Evolutionary conservation across 73 alveolate genomes (phyloP), one percentile per base, ranked within the genome.

Genomic region (Paramecium caudatum): DNA sequence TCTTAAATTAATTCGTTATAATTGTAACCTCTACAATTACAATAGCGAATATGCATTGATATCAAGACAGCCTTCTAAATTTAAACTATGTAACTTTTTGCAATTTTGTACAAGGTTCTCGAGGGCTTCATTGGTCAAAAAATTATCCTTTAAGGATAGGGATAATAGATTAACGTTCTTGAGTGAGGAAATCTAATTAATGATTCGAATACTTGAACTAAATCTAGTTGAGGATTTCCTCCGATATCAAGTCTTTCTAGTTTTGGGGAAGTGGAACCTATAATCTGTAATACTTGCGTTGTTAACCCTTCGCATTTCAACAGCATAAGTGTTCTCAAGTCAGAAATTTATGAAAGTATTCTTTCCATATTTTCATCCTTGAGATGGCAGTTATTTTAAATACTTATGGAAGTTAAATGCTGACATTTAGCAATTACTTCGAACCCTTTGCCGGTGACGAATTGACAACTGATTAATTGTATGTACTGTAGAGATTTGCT

Each of bases 391-490:
- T 19, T 74, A 25, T 41, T 74, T 74, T 37, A 41, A 12, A 74
- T 74, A 45, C 43, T 74, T 3, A 74, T 37, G 23, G 21, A 23
- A 6, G 69, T 74, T 74, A 74, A 74, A 17, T 41, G 46, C 1
- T 16, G 0, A 43, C 88, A 74, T 19, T 23, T 41, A 16, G 33
- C 47, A 5, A 74, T 41, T 6, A 3, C 7, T 74, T 74, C 88
- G 43, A 74, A 74, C 3, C 88, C 88, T 43, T 74, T 74, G 0
- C 88, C 88, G 17, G 88, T 74, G 69, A 74, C 43, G 12, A 74
- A 74, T 45, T 74, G 32, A 43, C 88, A 74, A 9, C 88, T 74
- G 0, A 74, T 37, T 15, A 74, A 39, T 74, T 36, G 10, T 23
- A 74, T 74, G 32, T 41, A 74, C 43, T 74, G 15, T 1, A 74